Conservation (phyloP, 108 stramenopile species). For the Skeletonema menzelii region DNA sequence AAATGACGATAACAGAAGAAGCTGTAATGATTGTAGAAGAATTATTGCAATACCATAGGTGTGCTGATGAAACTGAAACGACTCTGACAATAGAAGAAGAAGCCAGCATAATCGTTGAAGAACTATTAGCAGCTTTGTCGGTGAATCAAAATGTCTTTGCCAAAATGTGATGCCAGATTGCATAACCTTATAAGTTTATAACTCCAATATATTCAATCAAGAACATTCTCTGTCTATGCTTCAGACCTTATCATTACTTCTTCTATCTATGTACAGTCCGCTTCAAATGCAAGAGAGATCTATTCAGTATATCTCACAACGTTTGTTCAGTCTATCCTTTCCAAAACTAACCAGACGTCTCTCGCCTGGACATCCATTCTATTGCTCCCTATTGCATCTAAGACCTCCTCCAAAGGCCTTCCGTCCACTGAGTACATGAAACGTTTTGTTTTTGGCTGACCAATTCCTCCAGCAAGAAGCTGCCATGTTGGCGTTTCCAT, state of each 20-base stretch:
- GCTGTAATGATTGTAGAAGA: not conserved
- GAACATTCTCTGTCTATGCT: not conserved
- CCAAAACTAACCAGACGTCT: conserved; percentile 70
- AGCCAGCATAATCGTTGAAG: not conserved
- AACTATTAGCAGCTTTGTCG: not conserved
- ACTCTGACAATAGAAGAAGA: not conserved
- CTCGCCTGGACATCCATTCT: conserved; percentile 71
- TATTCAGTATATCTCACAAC: too few relatives aligned
- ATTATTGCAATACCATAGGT: not conserved
- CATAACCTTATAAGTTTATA: not conserved
- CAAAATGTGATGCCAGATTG: not conserved
- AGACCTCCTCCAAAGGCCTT: conserved; percentile 69
- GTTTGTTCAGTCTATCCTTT: conserved; percentile 39
- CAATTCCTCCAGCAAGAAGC: conserved; percentile 77
- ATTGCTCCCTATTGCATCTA: conserved; percentile 74
- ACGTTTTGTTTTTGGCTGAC: conserved; percentile 70
- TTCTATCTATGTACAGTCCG: not conserved
- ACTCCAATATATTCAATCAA: not conserved
- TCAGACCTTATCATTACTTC: not conserved
- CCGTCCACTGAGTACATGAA: conserved; percentile 72
- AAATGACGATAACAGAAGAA: not conserved
- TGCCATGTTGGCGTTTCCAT: conserved; percentile 86
- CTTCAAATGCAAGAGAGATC: too few relatives aligned
- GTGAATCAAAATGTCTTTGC: not conserved
- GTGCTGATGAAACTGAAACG: not conserved